Evolutionary conservation across 352 stramenopile genomes (phyloP).

Genomic region (Saprolegnia diclina): DNA sequence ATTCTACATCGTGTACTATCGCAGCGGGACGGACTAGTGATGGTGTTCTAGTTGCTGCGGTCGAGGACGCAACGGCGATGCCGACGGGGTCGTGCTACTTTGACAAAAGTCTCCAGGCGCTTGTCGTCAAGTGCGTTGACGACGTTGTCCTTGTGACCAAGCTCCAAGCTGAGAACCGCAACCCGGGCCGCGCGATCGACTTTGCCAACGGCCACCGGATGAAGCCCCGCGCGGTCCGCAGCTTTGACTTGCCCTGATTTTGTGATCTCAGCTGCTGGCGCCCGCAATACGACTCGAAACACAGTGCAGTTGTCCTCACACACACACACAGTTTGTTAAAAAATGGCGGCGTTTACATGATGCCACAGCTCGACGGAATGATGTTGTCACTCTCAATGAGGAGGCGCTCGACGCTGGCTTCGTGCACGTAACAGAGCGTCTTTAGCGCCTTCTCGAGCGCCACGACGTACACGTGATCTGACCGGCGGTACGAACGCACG

Average conservation of each 20-base stretch:
- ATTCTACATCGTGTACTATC: not conserved
- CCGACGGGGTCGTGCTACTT: conserved; percentile 56
- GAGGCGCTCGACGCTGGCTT: conserved; percentile 47
- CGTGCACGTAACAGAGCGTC: conserved; percentile 50
- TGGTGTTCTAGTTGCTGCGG: not conserved
- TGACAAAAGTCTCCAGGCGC: conserved; percentile 57
- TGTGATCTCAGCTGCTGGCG: too few species aligned
- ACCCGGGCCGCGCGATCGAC: conserved; percentile 53
- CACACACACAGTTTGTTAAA: not conserved
- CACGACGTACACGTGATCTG: conserved; percentile 63
- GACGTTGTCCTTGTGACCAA: conserved; percentile 64
- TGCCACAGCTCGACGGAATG: conserved; percentile 41
- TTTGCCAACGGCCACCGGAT: conserved; percentile 79
- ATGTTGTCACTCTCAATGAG: conserved; percentile 41
- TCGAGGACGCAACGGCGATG: conserved; percentile 7
- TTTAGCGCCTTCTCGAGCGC: conserved; percentile 60
- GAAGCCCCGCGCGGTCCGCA: conserved; percentile 32
- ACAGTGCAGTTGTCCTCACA: too few species aligned
- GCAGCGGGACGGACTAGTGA: too few species aligned
- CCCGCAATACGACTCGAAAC: too few species aligned
- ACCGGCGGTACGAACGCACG: conserved; percentile 54
- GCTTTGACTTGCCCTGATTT: not conserved
- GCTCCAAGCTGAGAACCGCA: conserved; percentile 59
- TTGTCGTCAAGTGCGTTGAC: conserved; percentile 62
- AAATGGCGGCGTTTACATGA: too few species aligned